These are phyloP conservation scores for Corchorus olitorius DNA, from an alignment of 345 rosid species.

Conservation along the genomic window DNA sequence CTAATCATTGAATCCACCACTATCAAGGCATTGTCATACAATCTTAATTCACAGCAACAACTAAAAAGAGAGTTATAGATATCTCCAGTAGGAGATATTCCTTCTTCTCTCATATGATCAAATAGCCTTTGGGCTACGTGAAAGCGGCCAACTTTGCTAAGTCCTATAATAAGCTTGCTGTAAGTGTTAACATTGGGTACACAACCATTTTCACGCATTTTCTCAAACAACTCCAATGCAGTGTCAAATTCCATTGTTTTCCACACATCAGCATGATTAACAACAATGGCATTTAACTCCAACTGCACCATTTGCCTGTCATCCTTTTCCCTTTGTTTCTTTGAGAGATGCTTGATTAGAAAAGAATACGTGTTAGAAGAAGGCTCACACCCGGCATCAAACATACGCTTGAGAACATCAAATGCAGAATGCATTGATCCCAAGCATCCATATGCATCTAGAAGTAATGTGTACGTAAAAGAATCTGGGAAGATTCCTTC, in stretches of 20 bases:
- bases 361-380: constrained; percentile 63
- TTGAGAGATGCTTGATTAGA: constrained; percentile 58
- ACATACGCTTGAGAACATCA: constrained; percentile 77
- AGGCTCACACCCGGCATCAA: constrained; percentile 77
- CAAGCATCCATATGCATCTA: constrained; percentile 63
- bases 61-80: constrained; percentile 57
- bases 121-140: constrained; percentile 52
- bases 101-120: constrained; percentile 56
- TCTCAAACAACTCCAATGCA: constrained; percentile 55
- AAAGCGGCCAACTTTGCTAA: constrained; percentile 59
- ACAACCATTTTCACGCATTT: constrained; percentile 64
- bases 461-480: constrained; percentile 56
- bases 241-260: constrained; percentile 56
- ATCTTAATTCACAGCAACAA: constrained; percentile 59
- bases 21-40: constrained; percentile 51
- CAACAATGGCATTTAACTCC: constrained; percentile 32
- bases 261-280: constrained; percentile 54
- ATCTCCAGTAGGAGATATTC: constrained; percentile 56
- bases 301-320: constrained; percentile 26
- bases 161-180: constrained; percentile 58
- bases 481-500: constrained; percentile 71
- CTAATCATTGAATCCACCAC: constrained; percentile 58
- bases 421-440: constrained; percentile 62
- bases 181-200: constrained; percentile 62
- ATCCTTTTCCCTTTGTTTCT: constrained; percentile 42